These are phyloP conservation scores for Candida sojae DNA, from an alignment of 1,139 yeast genomes.

Conservation along the genomic window DNA sequence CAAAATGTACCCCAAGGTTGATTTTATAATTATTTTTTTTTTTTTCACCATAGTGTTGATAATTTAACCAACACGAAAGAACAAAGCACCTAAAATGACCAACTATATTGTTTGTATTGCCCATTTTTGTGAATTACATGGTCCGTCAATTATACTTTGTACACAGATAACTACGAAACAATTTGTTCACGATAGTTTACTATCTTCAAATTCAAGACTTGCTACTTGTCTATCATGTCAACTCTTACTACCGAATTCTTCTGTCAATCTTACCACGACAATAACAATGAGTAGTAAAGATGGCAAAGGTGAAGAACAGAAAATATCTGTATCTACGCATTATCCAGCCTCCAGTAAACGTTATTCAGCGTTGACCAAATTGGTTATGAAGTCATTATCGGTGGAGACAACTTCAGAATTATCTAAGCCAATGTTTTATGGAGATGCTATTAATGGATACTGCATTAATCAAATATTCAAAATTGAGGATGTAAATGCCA, in stretches of 20 bases:
- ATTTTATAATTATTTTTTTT: background rate
- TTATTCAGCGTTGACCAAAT: slow-evolving; percentile 57
- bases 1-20: too few species aligned
- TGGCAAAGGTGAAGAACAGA: slow-evolving; percentile 16
- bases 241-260: slow-evolving; percentile 46
- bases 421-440: slow-evolving; percentile 67
- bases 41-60: background rate
- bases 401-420: slow-evolving; percentile 73
- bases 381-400: slow-evolving; percentile 66
- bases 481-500: slow-evolving; percentile 65
- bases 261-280: slow-evolving; percentile 29
- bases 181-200: slow-evolving; percentile 14
- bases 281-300: slow-evolving; percentile 9
- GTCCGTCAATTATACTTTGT: slow-evolving; percentile 76
- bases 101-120: slow-evolving; percentile 58
- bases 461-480: slow-evolving; percentile 69
- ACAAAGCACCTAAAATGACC: slow-evolving; percentile 15
- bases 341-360: slow-evolving; percentile 60
- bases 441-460: slow-evolving; percentile 68
- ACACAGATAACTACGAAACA: slow-evolving; percentile 46
- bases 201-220: slow-evolving; percentile 31
- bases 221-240: slow-evolving; percentile 62
- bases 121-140: slow-evolving; percentile 86
- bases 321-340: slow-evolving; percentile 49
- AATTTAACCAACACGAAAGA: background rate